Conservation (phyloP, 257 asterid genomes). For the Gentiana dahurica region DNA sequence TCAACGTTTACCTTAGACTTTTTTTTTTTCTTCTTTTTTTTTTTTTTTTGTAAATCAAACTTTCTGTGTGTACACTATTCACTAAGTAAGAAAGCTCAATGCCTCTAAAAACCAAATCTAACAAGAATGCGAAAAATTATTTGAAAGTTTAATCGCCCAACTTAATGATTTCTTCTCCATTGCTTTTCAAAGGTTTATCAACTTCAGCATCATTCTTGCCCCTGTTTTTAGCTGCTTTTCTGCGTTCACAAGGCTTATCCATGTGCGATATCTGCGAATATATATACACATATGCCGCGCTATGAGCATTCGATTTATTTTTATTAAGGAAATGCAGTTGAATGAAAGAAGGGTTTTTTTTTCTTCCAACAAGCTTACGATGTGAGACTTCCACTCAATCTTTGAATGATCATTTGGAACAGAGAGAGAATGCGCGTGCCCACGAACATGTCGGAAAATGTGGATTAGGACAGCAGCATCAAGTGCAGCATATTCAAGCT, state of each 20-base stretch:
- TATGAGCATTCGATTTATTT: background rate
- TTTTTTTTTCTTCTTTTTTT: background rate
- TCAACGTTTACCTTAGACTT: too few species aligned
- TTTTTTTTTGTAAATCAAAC: background rate
- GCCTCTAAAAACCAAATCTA: background rate
- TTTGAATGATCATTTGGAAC: slow-evolving; percentile 35
- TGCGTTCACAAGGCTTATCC: slow-evolving; percentile 30
- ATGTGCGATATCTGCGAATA: slow-evolving; percentile 51
- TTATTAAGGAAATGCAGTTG: background rate
- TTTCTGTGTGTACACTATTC: background rate
- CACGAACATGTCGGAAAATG: slow-evolving; percentile 63
- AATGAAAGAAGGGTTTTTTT: slow-evolving; percentile 1
- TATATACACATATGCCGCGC: background rate
- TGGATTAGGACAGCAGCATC: slow-evolving; percentile 93
- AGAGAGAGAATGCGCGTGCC: slow-evolving; percentile 36
- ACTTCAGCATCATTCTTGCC: slow-evolving; percentile 7
- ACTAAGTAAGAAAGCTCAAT: background rate
- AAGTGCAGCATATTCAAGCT: slow-evolving; percentile 96
- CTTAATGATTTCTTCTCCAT: background rate
- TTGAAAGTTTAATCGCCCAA: background rate
- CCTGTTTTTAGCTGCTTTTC: slow-evolving; percentile 20
- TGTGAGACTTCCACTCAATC: slow-evolving; percentile 86
- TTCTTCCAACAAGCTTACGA: slow-evolving; percentile 31
- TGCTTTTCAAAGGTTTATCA: slow-evolving; percentile 7
- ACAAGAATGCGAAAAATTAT: too few species aligned